Conservation (phyloP, 1,139 yeast species). For the Zygosaccharomyces sapae region DNA sequence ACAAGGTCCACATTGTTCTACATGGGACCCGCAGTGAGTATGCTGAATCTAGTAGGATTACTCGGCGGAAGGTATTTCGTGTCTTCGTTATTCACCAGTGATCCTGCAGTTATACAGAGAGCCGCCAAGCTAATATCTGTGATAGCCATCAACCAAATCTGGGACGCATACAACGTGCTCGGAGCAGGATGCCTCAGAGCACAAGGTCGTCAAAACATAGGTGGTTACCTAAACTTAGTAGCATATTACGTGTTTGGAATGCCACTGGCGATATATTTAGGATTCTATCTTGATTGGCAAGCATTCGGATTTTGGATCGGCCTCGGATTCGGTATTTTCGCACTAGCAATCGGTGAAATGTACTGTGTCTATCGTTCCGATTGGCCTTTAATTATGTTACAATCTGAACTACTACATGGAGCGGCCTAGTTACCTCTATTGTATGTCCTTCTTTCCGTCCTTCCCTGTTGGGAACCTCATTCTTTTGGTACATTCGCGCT, state of each 20-base stretch:
- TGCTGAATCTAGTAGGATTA: conserved; percentile 35
- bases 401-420: conserved; percentile 37
- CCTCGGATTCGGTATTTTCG: conserved; percentile 59
- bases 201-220: conserved; percentile 69
- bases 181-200: conserved; percentile 73
- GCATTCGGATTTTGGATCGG: conserved; percentile 82
- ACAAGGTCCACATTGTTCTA: conserved; percentile 31
- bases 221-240: conserved; percentile 63
- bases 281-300: conserved; percentile 46
- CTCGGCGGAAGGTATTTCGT: conserved; percentile 31
- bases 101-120: conserved; percentile 42
- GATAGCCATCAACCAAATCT: conserved; percentile 60
- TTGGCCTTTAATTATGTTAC: conserved; percentile 43
- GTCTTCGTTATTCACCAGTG: conserved; percentile 33
- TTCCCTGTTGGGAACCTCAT: neutral
- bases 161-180: conserved; percentile 67
- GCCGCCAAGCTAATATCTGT: conserved; percentile 56
- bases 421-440: conserved; percentile 13
- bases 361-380: conserved; percentile 40
- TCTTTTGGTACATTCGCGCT: too few species aligned
- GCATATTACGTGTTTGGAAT: conserved; percentile 59
- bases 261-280: conserved; percentile 58
- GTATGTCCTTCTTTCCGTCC: neutral
- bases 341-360: conserved; percentile 55
- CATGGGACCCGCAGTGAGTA: conserved; percentile 30